Evolutionary conservation across 2,329 filamentous ascomycete species (phyloP).

Genomic region (Grosmannia serpens): DNA sequence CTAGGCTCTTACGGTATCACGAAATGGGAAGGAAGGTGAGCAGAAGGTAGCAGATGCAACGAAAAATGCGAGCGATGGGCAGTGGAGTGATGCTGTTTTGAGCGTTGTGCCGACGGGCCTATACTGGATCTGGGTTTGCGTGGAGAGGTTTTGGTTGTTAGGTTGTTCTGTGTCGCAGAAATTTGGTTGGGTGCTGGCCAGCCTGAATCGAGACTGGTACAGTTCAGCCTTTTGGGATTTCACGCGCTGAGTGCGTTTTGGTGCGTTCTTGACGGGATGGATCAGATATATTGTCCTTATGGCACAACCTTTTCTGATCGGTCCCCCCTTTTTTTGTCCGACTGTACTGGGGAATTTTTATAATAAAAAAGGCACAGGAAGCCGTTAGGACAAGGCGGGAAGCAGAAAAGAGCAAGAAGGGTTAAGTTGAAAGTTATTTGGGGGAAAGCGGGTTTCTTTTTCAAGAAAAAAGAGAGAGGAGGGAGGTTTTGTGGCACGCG

Average conservation of each 20-base stretch:
- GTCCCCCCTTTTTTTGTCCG: neutral
- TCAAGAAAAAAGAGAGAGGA: slow-evolving; percentile 10
- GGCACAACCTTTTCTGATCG: neutral
- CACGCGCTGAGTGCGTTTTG: neutral
- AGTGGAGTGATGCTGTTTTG: slow-evolving; percentile 55
- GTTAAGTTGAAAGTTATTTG: slow-evolving; percentile 12
- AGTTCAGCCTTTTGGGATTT: slow-evolving; percentile 13
- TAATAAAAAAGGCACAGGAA: neutral
- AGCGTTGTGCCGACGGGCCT: slow-evolving; percentile 53
- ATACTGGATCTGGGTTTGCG: slow-evolving; percentile 53
- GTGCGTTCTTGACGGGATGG: slow-evolving; percentile 2
- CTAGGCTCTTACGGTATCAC: slow-evolving; percentile 26
- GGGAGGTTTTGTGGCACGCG: slow-evolving; percentile 12
- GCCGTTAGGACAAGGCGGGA: neutral
- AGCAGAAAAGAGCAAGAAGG: slow-evolving; percentile 7
- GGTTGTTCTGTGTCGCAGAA: slow-evolving; percentile 37
- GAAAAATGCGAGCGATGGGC: slow-evolving; percentile 36
- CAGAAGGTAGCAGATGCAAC: slow-evolving; percentile 8
- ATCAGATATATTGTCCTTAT: neutral
- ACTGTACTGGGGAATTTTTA: neutral
- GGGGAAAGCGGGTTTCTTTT: slow-evolving; percentile 12
- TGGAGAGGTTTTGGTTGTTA: slow-evolving; percentile 32
- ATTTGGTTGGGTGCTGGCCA: slow-evolving; percentile 38
- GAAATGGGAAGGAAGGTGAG: slow-evolving; percentile 21
- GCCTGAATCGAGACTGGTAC: slow-evolving; percentile 36